Conservation (phyloP, 331 rosid genomes). For the Malus hybrid region DNA sequence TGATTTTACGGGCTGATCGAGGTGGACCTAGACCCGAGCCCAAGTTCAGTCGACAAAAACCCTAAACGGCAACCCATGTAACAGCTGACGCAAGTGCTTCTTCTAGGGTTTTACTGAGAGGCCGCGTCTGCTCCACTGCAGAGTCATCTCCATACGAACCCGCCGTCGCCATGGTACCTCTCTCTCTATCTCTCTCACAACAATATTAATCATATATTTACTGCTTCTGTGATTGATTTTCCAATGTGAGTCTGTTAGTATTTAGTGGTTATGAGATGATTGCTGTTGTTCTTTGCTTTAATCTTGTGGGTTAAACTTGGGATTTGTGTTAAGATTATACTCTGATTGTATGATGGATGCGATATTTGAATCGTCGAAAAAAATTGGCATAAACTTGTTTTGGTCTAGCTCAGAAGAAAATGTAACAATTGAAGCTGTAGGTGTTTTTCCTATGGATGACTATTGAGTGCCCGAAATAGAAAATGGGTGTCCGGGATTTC, state of each 20-base stretch:
- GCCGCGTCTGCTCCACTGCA: background rate
- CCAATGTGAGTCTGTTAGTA: background rate
- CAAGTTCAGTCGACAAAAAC: background rate
- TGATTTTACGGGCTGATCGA: background rate
- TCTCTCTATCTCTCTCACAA: background rate
- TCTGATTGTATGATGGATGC: background rate
- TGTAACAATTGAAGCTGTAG: background rate
- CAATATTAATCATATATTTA: background rate
- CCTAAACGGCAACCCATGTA: background rate
- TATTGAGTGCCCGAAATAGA: too few species aligned
- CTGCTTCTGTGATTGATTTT: background rate
- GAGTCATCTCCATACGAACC: background rate
- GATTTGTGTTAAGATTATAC: background rate
- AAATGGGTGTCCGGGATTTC: too few species aligned
- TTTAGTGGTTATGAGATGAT: background rate
- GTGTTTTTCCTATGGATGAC: too few species aligned
- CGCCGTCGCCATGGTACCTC: slow-evolving; percentile 11
- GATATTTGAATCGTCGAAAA: background rate
- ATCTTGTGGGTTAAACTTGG: background rate
- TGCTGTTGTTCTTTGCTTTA: background rate
- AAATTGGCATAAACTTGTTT: background rate
- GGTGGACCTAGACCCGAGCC: background rate
- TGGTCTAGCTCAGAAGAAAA: background rate
- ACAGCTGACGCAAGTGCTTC: background rate
- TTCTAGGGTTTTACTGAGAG: background rate